phyloP scores from a whole-genome alignment of 805 yeast species.

The Hagleromyces aurorensis region DNA sequence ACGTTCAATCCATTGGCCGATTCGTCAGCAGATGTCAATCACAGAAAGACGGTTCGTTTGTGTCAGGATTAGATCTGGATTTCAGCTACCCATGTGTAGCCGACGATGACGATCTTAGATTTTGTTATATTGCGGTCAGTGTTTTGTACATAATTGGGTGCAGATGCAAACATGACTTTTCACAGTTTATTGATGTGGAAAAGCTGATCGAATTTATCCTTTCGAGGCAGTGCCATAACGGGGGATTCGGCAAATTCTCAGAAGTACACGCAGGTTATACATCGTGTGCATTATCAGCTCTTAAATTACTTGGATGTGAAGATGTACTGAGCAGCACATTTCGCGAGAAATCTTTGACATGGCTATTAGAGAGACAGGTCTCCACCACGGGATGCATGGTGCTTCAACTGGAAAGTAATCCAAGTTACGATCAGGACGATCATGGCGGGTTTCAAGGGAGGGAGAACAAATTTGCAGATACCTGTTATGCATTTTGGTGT shows the following conservation, averaged over 20 bases:
- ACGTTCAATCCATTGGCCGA: slow-evolving; percentile 37
- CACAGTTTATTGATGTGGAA: slow-evolving; percentile 37
- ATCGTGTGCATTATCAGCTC: slow-evolving; percentile 68
- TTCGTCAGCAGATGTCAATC: slow-evolving; percentile 58
- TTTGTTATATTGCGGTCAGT: slow-evolving; percentile 64
- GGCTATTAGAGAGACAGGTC: slow-evolving; percentile 60
- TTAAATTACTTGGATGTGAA: slow-evolving; percentile 35
- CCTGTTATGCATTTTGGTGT: slow-evolving; percentile 86
- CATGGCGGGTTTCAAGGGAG: slow-evolving; percentile 83
- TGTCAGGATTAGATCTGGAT: slow-evolving; percentile 33
- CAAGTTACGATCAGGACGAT: slow-evolving; percentile 39
- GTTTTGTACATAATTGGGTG: slow-evolving; percentile 44
- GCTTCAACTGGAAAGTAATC: slow-evolving; percentile 23
- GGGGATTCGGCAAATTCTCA: slow-evolving; percentile 57
- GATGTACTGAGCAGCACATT: slow-evolving; percentile 14
- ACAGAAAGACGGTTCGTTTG: slow-evolving; percentile 48
- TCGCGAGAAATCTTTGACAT: slow-evolving; percentile 39
- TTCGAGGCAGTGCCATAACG: slow-evolving; percentile 40
- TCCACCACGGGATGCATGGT: slow-evolving; percentile 18
- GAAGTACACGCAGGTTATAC: slow-evolving; percentile 88
- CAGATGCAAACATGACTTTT: slow-evolving; percentile 15
- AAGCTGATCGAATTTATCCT: slow-evolving; percentile 35
- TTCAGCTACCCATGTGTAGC: slow-evolving; percentile 28
- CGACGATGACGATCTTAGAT: slow-evolving; percentile 66
- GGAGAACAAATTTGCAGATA: slow-evolving; percentile 74